Base-by-base conservation (phyloP, 2,329 filamentous ascomycete genomes). In the Phialophora expanda region DNA sequence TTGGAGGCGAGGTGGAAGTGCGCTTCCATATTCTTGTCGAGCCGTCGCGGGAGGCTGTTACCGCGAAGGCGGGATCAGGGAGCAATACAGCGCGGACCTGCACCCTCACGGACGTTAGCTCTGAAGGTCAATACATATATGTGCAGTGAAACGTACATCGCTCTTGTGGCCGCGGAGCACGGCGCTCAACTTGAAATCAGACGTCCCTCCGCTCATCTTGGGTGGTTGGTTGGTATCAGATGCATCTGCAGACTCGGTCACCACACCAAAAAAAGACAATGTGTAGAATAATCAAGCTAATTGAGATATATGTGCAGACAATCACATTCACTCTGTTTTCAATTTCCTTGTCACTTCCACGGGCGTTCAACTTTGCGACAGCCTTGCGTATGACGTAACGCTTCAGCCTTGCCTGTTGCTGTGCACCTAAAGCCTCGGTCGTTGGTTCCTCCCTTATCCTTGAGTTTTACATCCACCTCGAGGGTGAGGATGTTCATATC, bases 11-110 rank as follows among this genome's bases (percentile, higher is more conserved):
- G 51, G 85, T 80, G 53, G 87, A 85, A 28, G 85, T 83, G 65
- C 88, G 87, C 71, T 87, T 89, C 95, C 95, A 99, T 71, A 91
- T 80, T 56, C 94, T 89, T 61, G 97, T 93, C 17, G 92, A 96
- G 73, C 90, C 90, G 81, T 99, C 95, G 80, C 95, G 87, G 55
- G 95, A 98, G 41, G 92, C 92, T 22, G 95, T 96, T 70, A 97
- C 81, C 66, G 97, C 82, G 54, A 86, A 83, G 70, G 90, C 86
- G 66, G 90, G 81, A 58, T 85, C 85, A 24, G 93, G 91, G 74
- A 94, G 97, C 75, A 84, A 84, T 73, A 97, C 90, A 70, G 88
- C 90, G 73, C 94, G 92, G 73, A 99, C 94, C 94, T 98, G 72
- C 26, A 62, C 30, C 24, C 24, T 30, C 48, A 7, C 38, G 5